phyloP scores from a whole-genome alignment of 768 basidiomycete genomes.

The Naganishia friedmannii region DNA sequence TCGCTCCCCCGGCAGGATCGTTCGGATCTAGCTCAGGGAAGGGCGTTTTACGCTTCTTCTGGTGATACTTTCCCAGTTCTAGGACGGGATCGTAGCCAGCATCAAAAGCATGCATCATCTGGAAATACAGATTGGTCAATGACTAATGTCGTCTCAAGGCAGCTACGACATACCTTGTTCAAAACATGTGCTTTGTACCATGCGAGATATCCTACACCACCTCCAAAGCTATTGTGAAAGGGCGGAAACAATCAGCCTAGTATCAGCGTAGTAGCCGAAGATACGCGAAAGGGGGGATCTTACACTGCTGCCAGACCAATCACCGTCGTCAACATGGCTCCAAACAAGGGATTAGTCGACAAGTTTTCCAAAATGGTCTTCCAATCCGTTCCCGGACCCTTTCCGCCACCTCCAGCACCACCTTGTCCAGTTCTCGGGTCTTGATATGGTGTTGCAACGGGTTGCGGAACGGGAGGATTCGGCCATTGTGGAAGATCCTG shows the following conservation, averaged over 20 bases:
- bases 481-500: slow-evolving; percentile 46
- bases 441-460: slow-evolving; percentile 38
- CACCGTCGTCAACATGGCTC: slow-evolving; percentile 48
- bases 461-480: slow-evolving; percentile 44
- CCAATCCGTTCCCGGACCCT: slow-evolving; percentile 5
- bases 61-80: slow-evolving; percentile 59
- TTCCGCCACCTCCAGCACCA: slow-evolving; percentile 1
- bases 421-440: background rate
- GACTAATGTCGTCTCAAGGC: background rate
- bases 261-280: no score
- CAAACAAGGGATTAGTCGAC: slow-evolving; percentile 41
- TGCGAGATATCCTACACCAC: slow-evolving; percentile 68
- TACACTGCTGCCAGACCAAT: slow-evolving; percentile 47
- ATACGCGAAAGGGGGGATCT: no score
- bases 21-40: slow-evolving; percentile 19
- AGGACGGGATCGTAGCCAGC: slow-evolving; percentile 80
- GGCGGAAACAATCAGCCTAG: background rate
- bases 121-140: background rate
- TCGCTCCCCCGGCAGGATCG: slow-evolving; percentile 34
- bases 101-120: slow-evolving; percentile 76
- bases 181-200: slow-evolving; percentile 84
- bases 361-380: slow-evolving; percentile 38
- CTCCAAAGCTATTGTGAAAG: slow-evolving; percentile 56
- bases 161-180: slow-evolving; percentile 60
- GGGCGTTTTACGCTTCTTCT: slow-evolving; percentile 42